These are phyloP conservation scores for Bigelowiella natans DNA, from an alignment of 78 protist genomes.

Conservation along the genomic window DNA sequence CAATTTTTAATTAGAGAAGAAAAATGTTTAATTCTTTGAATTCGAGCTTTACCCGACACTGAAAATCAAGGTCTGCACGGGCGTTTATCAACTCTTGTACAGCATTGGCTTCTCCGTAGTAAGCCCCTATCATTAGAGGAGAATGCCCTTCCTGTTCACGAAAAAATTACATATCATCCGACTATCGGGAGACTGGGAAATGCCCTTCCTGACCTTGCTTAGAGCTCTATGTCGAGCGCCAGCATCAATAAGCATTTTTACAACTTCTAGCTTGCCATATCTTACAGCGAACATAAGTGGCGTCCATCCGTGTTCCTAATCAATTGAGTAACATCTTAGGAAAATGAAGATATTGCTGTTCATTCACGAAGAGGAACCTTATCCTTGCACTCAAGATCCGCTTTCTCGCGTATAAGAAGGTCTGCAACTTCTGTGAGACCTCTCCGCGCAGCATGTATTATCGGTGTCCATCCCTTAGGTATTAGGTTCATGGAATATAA, in stretches of 20 bases:
- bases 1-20: no score
- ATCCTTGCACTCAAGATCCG: background rate
- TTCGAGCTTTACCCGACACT: no score
- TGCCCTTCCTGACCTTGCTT: no score
- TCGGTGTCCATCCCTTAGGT: background rate
- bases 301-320: background rate
- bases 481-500: no score
- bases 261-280: background rate
- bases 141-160: background rate
- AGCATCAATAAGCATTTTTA: background rate
- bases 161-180: no score
- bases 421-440: background rate
- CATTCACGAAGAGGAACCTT: background rate
- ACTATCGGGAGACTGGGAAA: no score
- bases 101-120: background rate
- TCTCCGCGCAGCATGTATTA: background rate
- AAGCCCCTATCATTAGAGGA: background rate
- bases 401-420: background rate
- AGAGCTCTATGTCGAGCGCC: no score
- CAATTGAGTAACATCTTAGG: background rate
- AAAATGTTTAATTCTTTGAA: no score
- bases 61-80: background rate
- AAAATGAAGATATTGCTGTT: background rate
- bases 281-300: background rate
- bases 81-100: background rate